Percentiles rank a stretch among this genome's conserved stretches.
phyloP scores from a whole-genome alignment of 192 early-diverging fungal genomes.

The Powellomyces hirtus region DNA sequence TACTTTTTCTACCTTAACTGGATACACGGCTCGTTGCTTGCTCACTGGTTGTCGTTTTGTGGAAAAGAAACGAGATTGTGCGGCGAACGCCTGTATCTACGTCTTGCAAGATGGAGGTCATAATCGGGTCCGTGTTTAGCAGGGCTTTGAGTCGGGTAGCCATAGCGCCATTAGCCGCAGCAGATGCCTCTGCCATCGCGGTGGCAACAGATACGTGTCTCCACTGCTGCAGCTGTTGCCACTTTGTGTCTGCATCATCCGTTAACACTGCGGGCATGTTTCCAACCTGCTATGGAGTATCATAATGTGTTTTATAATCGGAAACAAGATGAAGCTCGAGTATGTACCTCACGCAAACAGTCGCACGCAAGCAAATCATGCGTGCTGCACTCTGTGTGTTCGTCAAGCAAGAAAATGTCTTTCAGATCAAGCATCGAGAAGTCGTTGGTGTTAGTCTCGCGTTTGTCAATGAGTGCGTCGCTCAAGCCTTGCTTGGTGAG shows the following conservation, averaged over 20 bases:
- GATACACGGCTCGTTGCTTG: too few relatives aligned
- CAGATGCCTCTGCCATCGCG: background rate
- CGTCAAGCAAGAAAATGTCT: constrained; percentile 57
- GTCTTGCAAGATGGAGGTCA: background rate
- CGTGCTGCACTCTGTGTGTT: constrained; percentile 51
- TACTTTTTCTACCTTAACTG: too few relatives aligned
- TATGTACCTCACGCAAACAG: constrained; percentile 22
- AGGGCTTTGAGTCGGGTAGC: background rate
- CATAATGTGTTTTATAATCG: background rate
- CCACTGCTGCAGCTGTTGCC: background rate
- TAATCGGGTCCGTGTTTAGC: background rate
- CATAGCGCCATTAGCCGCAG: background rate
- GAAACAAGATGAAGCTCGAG: background rate
- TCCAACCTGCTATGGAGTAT: background rate
- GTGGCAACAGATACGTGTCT: background rate
- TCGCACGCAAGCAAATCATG: constrained; percentile 53
- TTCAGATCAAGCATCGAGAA: constrained; percentile 55
- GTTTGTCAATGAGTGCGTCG: constrained; percentile 54
- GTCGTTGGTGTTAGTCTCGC: constrained; percentile 41
- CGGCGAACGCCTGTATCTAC: too few relatives aligned
- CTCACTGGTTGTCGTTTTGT: too few relatives aligned
- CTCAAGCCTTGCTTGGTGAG: constrained; percentile 58
- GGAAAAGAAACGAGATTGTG: too few relatives aligned
- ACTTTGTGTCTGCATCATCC: background rate
- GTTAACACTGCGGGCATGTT: background rate